phyloP scores from a whole-genome alignment of 176 grass and related monocot genomes.

The Phoenix roebelenii region DNA sequence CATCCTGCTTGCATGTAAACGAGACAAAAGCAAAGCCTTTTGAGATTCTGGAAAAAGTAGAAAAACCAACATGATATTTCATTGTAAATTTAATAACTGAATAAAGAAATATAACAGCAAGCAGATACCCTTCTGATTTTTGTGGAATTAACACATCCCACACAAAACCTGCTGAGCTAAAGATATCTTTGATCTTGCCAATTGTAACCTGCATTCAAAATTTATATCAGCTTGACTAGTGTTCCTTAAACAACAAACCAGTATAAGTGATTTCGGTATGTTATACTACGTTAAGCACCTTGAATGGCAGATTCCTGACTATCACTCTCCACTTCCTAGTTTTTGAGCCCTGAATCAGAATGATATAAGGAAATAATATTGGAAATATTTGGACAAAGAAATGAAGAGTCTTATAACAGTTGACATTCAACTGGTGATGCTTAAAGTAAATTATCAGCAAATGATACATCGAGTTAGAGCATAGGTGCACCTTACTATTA shows the following conservation, averaged over 20 bases:
- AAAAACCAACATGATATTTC: slow-evolving; percentile 11
- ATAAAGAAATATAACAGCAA: not conserved
- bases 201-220: slow-evolving; percentile 48
- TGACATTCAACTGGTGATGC: too few species aligned
- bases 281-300: slow-evolving; percentile 44
- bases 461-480: too few species aligned
- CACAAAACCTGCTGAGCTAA: slow-evolving; percentile 68
- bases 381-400: too few species aligned
- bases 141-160: slow-evolving; percentile 90
- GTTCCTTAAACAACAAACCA: not conserved
- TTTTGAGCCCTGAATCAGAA: slow-evolving; percentile 58
- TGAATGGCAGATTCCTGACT: slow-evolving; percentile 91
- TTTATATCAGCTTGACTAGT: not conserved
- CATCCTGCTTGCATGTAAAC: slow-evolving; percentile 87
- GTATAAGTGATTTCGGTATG: not conserved
- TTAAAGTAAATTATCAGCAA: too few species aligned
- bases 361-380: not conserved
- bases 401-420: too few species aligned
- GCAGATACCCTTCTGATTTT: slow-evolving; percentile 59
- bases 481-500: too few species aligned
- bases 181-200: slow-evolving; percentile 60
- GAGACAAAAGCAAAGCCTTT: slow-evolving; percentile 98
- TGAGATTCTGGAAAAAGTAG: slow-evolving; percentile 47
- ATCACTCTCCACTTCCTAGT: slow-evolving; percentile 85
- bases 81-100: slow-evolving; percentile 4